Evolutionary conservation across 345 rosid genomes (phyloP).

Genomic region (Bruguiera sexangula): DNA sequence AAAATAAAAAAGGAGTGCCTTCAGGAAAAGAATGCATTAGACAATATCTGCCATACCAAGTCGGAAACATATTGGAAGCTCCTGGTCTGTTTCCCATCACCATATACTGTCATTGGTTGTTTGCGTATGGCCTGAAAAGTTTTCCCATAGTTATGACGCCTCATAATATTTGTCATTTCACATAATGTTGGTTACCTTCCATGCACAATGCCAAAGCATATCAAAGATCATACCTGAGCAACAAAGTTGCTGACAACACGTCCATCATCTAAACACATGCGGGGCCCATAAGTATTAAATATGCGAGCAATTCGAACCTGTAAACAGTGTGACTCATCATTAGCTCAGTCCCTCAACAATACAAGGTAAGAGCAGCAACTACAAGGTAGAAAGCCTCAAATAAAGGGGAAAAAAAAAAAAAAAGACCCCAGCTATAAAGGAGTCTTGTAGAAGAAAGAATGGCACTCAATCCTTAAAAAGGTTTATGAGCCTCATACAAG

Average conservation of each 20-base stretch:
- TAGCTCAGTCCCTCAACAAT: not conserved
- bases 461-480: no score
- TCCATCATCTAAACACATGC: constrained; percentile 98
- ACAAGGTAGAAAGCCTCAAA: not conserved
- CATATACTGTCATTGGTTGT: constrained; percentile 92
- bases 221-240: constrained; percentile 63
- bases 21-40: not conserved
- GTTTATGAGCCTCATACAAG: no score
- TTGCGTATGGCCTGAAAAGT: constrained; percentile 41
- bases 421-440: no score
- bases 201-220: not conserved
- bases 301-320: constrained; percentile 99
- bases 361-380: not conserved
- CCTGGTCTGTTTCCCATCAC: constrained; percentile 97
- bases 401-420: no score
- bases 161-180: not conserved
- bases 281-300: constrained; percentile 96
- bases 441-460: no score
- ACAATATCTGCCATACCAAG: constrained; percentile 43
- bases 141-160: constrained; percentile 1
- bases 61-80: constrained; percentile 98
- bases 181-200: not conserved
- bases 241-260: constrained; percentile 99
- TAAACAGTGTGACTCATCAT: constrained; percentile 12
- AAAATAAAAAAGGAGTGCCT: not conserved